These are phyloP conservation scores for Wickerhamomyces sydowiorum DNA, from an alignment of 805 yeast genomes.

Conservation along the genomic window DNA sequence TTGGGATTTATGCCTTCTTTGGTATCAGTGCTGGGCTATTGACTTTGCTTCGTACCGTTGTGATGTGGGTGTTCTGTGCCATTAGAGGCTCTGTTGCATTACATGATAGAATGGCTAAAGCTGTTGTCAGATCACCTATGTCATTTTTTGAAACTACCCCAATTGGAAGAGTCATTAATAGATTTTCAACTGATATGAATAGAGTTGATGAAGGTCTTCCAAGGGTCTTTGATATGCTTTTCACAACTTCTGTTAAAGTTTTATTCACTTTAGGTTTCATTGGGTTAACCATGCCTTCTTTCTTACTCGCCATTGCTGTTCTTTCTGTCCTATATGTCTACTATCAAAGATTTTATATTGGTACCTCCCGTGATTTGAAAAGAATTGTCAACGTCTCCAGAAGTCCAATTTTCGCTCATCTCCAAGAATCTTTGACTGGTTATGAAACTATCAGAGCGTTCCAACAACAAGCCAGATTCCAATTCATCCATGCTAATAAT, in stretches of 20 bases:
- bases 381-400: conserved; percentile 63
- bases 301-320: conserved; percentile 37
- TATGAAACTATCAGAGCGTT: conserved; percentile 75
- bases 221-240: conserved; percentile 43
- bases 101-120: conserved; percentile 50
- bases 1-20: conserved; percentile 48
- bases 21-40: conserved; percentile 49
- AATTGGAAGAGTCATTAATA: conserved; percentile 56
- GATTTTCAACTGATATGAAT: conserved; percentile 60
- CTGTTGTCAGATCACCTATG: conserved; percentile 58
- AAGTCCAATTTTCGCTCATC: conserved; percentile 75
- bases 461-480: conserved; percentile 59
- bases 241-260: conserved; percentile 38
- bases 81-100: conserved; percentile 49
- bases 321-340: conserved; percentile 54
- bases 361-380: conserved; percentile 72
- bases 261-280: conserved; percentile 46
- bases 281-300: conserved; percentile 48
- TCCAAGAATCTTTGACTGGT: conserved; percentile 78
- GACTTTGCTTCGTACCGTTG: conserved; percentile 38
- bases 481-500: conserved; percentile 51
- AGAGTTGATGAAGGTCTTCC: conserved; percentile 53
- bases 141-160: conserved; percentile 67
- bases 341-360: conserved; percentile 65
- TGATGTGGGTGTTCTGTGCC: conserved; percentile 48